Evolutionary conservation across 371 early-diverging fungal species (phyloP).

Genomic region (Rhizopus delemar): DNA sequence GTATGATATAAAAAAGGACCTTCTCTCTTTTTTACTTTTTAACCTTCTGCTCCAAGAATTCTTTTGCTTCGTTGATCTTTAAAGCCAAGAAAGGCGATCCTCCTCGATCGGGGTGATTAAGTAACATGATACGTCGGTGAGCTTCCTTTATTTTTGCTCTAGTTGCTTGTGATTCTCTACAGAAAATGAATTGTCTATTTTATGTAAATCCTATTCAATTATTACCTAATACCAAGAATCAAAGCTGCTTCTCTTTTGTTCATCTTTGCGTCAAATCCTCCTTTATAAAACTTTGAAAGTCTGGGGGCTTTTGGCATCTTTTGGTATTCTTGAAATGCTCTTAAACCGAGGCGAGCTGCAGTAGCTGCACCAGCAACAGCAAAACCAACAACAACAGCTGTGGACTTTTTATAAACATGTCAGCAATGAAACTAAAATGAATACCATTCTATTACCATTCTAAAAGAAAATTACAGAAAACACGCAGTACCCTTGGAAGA

Average conservation of each 20-base stretch:
- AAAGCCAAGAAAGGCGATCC: conserved; percentile 96
- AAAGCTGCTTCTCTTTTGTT: conserved; percentile 88
- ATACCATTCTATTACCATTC: no score
- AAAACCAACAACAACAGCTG: conserved; percentile 68
- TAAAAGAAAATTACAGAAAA: no score
- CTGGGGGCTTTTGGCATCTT: conserved; percentile 52
- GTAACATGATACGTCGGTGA: conserved; percentile 92
- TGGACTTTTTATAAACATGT: conserved; percentile 38
- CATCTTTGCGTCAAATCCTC: conserved; percentile 95
- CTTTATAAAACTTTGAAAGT: conserved; percentile 68
- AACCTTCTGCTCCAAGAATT: no score
- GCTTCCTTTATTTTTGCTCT: conserved; percentile 89
- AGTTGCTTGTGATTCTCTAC: conserved; percentile 73
- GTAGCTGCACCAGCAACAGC: conserved; percentile 79
- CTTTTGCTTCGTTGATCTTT: conserved; percentile 97
- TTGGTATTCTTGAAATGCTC: conserved; percentile 63
- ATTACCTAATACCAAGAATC: conserved; percentile 83
- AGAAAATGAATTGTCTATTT: not conserved
- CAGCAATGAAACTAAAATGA: no score
- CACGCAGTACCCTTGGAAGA: no score
- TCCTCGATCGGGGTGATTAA: conserved; percentile 98
- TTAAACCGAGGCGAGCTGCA: conserved; percentile 63
- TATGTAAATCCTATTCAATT: not conserved
- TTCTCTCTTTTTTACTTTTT: no score
- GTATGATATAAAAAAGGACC: no score